Evolutionary conservation across 139 green algal species (phyloP), one percentile per base, ranked within the genome.

Genomic region (Auxenochlorella pyrenoidosa): DNA sequence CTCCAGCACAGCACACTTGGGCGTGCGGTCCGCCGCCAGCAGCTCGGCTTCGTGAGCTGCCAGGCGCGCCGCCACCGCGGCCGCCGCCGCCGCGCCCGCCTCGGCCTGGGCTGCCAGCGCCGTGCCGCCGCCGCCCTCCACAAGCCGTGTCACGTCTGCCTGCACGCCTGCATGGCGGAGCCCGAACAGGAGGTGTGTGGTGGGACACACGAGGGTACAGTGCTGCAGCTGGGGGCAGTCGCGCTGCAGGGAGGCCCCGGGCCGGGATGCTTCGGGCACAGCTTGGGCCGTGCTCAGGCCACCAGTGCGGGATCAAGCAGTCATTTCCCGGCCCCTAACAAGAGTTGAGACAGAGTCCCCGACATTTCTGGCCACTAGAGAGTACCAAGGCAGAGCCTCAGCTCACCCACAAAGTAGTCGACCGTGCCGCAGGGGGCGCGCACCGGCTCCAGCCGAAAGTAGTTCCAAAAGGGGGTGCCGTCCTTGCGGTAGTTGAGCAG

Each of bases 401-500:
- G n/a, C 77, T 73, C 79, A 84, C 79, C 79, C 22, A 98, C 88
- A 76, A 96, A 97, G 87, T 93, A 94, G 32, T 87, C 88, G 21
- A 96, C 91, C 21, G 85, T 93, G 34, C 73, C 54, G 41, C 90
- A 68, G 40, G 88, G 68, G 41, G 85, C 71, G 1, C 83, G 47
- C 38, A 91, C 78, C 30, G 91, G 91, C 36, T 71, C n/a, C 58
- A 94, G 73, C 32, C 70, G 77, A 38, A 93, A 91, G 47, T 87
- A 79, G 72, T 94, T 94, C 88, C 88, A 94, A 47, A 94, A 94
- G 5, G 84, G 76, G 15, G 63, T 77, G 30, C 72, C 34, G 40
- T 85, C 80, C 83, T 93, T 94, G 22, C 79, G 86, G 87, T 96
- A 96, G 87, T 96, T 96, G 65, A 96, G 86, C 73, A 96, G 85